Conservation (phyloP, 805 yeast species). For the Candida endomychidarum region DNA sequence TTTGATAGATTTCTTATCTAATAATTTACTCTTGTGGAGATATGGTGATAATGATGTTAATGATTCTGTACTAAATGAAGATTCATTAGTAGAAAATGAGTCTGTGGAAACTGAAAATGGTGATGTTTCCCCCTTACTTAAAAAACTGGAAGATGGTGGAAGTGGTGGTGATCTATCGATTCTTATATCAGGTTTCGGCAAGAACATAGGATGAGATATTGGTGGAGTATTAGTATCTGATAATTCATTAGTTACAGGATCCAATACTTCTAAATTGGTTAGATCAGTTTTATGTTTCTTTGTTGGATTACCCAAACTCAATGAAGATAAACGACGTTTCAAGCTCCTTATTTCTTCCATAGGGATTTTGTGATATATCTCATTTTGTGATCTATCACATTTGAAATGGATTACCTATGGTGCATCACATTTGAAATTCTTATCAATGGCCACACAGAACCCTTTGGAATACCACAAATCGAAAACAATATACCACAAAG, state of each 20-base stretch:
- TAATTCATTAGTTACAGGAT: constrained; percentile 1
- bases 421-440: too few species aligned
- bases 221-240: background rate
- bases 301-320: background rate
- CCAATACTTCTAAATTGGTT: constrained; percentile 4
- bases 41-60: background rate
- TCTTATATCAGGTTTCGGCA: background rate
- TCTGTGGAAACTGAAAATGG: too few species aligned
- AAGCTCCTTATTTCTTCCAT: constrained; percentile 2
- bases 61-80: background rate
- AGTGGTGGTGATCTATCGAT: constrained; percentile 5
- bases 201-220: constrained; percentile 2
- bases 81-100: background rate
- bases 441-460: too few species aligned
- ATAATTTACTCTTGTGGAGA: background rate
- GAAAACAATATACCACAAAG: too few species aligned
- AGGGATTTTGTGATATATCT: background rate
- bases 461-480: too few species aligned
- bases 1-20: background rate
- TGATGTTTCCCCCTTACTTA: too few species aligned
- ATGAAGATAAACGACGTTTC: constrained; percentile 3
- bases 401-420: too few species aligned
- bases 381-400: constrained; percentile 5
- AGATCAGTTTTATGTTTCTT: constrained; percentile 1
- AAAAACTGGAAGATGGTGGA: too few species aligned